Percentiles rank a stretch among this genome's conserved stretches.
Evolutionary conservation across 352 stramenopile genomes (phyloP).

Genomic region (Phytophthora colocasiae): DNA sequence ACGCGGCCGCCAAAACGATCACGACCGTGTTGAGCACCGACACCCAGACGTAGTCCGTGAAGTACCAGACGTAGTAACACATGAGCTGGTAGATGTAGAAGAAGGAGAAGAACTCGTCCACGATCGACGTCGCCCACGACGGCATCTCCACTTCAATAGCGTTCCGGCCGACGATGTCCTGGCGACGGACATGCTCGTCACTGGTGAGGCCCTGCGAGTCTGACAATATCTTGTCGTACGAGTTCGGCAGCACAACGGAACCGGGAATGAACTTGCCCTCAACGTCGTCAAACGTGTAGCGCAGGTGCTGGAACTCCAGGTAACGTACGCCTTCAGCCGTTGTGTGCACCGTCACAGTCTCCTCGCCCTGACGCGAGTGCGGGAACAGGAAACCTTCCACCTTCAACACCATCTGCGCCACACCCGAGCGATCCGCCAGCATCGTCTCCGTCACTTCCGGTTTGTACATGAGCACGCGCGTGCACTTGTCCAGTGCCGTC

Average conservation of each 20-base stretch:
- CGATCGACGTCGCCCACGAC: constrained; percentile 51
- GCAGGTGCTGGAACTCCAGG: constrained; percentile 71
- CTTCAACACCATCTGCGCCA: constrained; percentile 61
- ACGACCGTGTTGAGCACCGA: constrained; percentile 67
- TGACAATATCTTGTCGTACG: constrained; percentile 55
- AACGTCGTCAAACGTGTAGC: constrained; percentile 62
- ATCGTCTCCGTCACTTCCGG: constrained; percentile 62
- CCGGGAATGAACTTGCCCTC: constrained; percentile 59
- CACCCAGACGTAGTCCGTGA: constrained; percentile 70
- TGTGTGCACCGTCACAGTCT: constrained; percentile 55
- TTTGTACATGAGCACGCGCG: constrained; percentile 71
- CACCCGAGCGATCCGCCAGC: constrained; percentile 61
- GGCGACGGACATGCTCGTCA: constrained; percentile 43
- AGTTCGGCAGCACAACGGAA: constrained; percentile 51
- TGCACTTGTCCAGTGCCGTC: constrained; percentile 46
- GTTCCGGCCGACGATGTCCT: constrained; percentile 65
- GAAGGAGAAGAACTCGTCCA: constrained; percentile 73
- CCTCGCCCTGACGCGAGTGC: constrained; percentile 49
- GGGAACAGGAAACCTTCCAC: constrained; percentile 58
- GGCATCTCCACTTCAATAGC: constrained; percentile 74
- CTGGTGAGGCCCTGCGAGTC: constrained; percentile 57
- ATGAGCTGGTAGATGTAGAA: constrained; percentile 90
- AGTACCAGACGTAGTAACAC: constrained; percentile 88
- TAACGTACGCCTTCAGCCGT: constrained; percentile 48
- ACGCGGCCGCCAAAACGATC: constrained; percentile 53